Evolutionary conservation across 2,329 filamentous ascomycete species (phyloP).

Genomic region (Sporothrix sp.): DNA sequence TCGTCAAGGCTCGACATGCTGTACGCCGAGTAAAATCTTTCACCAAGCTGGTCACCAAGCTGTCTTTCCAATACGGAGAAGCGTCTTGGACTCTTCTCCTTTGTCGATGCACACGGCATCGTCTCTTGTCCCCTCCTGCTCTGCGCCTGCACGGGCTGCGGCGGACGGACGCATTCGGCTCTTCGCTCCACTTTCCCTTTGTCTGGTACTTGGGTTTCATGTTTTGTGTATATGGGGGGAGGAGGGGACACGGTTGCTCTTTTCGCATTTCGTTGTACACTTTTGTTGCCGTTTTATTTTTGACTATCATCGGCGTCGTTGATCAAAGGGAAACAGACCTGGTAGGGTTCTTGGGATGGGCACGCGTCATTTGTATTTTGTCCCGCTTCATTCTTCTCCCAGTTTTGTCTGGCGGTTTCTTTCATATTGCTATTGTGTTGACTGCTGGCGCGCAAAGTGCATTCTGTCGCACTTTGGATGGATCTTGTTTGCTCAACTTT

Average conservation of each 20-base stretch:
- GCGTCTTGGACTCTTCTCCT: background rate
- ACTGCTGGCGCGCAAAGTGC: too few species aligned
- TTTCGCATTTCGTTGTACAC: conserved; percentile 7
- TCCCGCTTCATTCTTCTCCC: background rate
- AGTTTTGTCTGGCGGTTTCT: background rate
- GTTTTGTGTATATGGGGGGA: background rate
- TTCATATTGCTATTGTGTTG: background rate
- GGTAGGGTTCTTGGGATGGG: background rate
- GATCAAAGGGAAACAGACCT: background rate
- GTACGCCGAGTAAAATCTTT: conserved; percentile 23
- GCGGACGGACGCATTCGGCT: background rate
- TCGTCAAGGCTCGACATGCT: conserved; percentile 30
- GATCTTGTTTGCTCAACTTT: background rate
- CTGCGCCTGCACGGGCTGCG: too few species aligned
- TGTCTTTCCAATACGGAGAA: too few species aligned
- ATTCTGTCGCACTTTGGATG: too few species aligned
- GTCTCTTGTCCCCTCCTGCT: too few species aligned
- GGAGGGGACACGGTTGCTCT: background rate
- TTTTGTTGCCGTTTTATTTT: background rate
- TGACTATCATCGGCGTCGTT: conserved; percentile 3
- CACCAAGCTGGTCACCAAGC: too few species aligned
- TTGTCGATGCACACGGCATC: too few species aligned
- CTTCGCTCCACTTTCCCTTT: conserved; percentile 1
- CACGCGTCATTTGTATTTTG: background rate
- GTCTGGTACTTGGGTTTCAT: background rate